phyloP scores from a whole-genome alignment of 2,329 filamentous ascomycete genomes.

The Beauveria brongniartii region DNA sequence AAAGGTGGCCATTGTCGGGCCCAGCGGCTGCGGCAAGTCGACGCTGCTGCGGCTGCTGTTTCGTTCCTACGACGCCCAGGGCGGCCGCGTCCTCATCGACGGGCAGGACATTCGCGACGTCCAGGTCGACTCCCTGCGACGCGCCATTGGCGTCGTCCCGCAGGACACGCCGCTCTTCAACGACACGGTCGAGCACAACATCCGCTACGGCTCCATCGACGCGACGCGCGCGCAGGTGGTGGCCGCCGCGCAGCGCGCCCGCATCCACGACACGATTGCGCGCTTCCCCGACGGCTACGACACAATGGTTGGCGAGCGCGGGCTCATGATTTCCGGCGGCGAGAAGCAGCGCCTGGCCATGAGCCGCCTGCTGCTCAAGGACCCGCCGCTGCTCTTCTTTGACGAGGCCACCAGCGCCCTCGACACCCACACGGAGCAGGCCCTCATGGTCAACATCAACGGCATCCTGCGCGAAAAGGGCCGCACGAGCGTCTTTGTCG shows the following conservation, averaged over 20 bases:
- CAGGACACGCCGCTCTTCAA: conserved; percentile 98
- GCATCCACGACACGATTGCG: conserved; percentile 74
- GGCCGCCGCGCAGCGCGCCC: conserved; percentile 71
- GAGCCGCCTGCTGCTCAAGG: conserved; percentile 75
- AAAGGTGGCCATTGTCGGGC: conserved; percentile 92
- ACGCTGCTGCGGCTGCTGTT: conserved; percentile 87
- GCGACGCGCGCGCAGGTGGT: conserved; percentile 66
- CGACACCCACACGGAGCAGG: conserved; percentile 89
- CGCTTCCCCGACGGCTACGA: conserved; percentile 80
- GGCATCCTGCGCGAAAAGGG: conserved; percentile 80
- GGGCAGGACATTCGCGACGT: conserved; percentile 86
- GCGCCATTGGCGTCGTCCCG: conserved; percentile 86
- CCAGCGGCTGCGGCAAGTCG: conserved; percentile 92
- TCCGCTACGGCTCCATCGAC: conserved; percentile 79
- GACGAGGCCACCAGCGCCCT: conserved; percentile 90
- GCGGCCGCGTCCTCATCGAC: conserved; percentile 81
- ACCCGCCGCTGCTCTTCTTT: conserved; percentile 85
- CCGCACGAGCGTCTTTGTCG: conserved; percentile 89
- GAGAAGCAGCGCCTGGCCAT: conserved; percentile 90
- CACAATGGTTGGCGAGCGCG: conserved; percentile 87
- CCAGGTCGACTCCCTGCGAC: conserved; percentile 71
- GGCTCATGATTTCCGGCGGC: conserved; percentile 93
- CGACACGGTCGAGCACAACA: conserved; percentile 91
- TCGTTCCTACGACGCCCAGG: conserved; percentile 85
- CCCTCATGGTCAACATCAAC: conserved; percentile 86